Conservation (phyloP, 2,329 filamentous ascomycete genomes). For the Bipolaris zeicola region DNA sequence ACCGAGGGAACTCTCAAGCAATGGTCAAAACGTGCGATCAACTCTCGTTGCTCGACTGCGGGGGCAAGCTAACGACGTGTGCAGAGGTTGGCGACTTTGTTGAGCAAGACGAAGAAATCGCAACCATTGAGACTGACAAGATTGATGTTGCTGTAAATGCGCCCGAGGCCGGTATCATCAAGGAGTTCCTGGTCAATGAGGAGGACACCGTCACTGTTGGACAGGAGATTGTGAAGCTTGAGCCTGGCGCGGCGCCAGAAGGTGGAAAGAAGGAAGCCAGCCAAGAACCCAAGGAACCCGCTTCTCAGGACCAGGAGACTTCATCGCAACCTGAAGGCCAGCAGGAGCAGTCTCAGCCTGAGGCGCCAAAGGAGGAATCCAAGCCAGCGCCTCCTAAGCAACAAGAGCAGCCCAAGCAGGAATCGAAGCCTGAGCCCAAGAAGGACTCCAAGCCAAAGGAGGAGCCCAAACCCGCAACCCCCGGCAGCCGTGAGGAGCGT, state of each 20-base stretch:
- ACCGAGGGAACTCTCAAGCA: constrained; percentile 96
- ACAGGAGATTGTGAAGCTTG: constrained; percentile 85
- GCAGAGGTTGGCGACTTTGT: constrained; percentile 87
- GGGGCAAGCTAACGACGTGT: constrained; percentile 13
- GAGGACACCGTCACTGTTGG: constrained; percentile 95
- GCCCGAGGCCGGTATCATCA: constrained; percentile 86
- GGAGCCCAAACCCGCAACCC: constrained; percentile 47
- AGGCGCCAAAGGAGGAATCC: constrained; percentile 47
- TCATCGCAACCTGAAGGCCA: constrained; percentile 60
- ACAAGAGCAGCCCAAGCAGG: constrained; percentile 42
- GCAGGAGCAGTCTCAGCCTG: constrained; percentile 53
- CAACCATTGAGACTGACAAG: constrained; percentile 99
- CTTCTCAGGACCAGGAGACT: constrained; percentile 62
- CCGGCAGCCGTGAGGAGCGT: constrained; percentile 83
- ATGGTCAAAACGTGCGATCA: constrained; percentile 73
- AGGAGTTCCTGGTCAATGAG: constrained; percentile 87
- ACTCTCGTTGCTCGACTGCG: background rate
- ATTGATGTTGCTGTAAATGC: constrained; percentile 98
- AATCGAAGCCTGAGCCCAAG: constrained; percentile 30
- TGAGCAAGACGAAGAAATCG: constrained; percentile 95
- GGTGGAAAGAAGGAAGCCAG: constrained; percentile 61
- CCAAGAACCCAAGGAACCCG: constrained; percentile 65
- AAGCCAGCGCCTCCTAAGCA: constrained; percentile 50
- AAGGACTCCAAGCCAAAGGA: constrained; percentile 44
- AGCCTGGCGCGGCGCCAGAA: constrained; percentile 64